phyloP scores from a whole-genome alignment of 352 stramenopile species.

The Pilasporangium apinafurcum region DNA sequence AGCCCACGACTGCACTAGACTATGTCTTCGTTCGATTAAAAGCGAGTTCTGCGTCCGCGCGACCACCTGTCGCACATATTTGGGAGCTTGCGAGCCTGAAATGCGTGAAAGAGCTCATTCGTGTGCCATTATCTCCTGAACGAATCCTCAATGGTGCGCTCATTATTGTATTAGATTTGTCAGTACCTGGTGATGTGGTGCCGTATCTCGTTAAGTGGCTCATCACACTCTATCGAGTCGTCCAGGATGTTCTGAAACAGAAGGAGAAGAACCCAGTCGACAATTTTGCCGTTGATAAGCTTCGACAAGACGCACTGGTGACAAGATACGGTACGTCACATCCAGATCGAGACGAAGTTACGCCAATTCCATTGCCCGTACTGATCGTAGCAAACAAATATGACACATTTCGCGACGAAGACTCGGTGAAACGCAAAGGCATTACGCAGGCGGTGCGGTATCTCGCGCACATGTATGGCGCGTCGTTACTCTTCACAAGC shows the following conservation, averaged over 20 bases:
- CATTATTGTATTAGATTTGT: constrained; percentile 84
- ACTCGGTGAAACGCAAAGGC: constrained; percentile 80
- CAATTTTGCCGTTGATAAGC: constrained; percentile 42
- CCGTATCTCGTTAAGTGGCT: constrained; percentile 79
- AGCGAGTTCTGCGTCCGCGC: constrained; percentile 20
- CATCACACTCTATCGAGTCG: constrained; percentile 35
- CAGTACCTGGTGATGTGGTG: constrained; percentile 69
- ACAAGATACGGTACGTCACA: constrained; percentile 51
- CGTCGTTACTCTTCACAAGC: constrained; percentile 80
- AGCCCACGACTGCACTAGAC: constrained; percentile 89
- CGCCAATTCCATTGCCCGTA: constrained; percentile 65
- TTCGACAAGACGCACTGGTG: constrained; percentile 45
- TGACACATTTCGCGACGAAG: constrained; percentile 84
- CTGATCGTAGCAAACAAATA: constrained; percentile 88
- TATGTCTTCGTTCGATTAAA: constrained; percentile 87
- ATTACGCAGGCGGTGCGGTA: constrained; percentile 81
- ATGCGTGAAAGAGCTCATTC: constrained; percentile 79
- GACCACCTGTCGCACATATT: constrained; percentile 75
- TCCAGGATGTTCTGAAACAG: constrained; percentile 44
- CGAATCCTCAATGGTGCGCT: constrained; percentile 69
- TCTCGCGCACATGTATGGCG: constrained; percentile 83
- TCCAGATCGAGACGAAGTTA: constrained; percentile 69
- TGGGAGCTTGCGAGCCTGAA: constrained; percentile 87
- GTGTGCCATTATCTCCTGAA: constrained; percentile 72
- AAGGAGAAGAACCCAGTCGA: constrained; percentile 69